Base-by-base conservation (phyloP, 164 flowering plant genomes). In the Brasenia schreberi region DNA sequence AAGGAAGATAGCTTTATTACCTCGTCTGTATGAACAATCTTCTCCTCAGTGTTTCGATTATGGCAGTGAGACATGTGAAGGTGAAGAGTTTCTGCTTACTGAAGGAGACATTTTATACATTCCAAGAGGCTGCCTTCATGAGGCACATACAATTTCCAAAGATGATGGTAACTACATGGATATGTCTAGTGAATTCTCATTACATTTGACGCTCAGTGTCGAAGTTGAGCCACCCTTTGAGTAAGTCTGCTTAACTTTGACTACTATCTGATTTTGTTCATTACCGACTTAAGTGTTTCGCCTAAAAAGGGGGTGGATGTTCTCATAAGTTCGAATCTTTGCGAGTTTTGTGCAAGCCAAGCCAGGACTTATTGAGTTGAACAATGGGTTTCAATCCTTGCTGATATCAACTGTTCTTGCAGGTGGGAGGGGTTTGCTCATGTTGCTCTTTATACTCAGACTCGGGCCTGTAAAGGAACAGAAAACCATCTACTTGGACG, bases 371-470 rank as follows among this genome's bases (percentile, higher is more conserved):
- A 9, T 49, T 49, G 16, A 49, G 16, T 9, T 49, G 16, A 49
- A 49, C 9, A 49, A 6, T 49, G 9, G 10, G 56, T 49, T 49
- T 14, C 56, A 49, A 2, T 9, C 16, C 52, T 12, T 39, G 33
- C 19, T 49, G 67, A 43, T 43, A 6, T 65, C 27, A 43, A 7
- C 16, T 68, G 45, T 62, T 16, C 39, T 43, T 63, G 17, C 82
- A 88, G 95, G 80, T 88, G 95, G 91, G 91, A 83, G 71, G 95
- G 95, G 19, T 86, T 86, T 67, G 72, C 72, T 65, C 91, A 86
- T 74, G 76, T 78, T 70, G 87, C 95, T n/a, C 83, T 88, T 19
- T 69, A 73, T 74, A 65, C 67, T 68, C 86, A 91, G 95, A 64
- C 67, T 70, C 72, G 64, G 23, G 56, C 56, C 56, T 14, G 56